These are phyloP conservation scores for Conticribra weissflogii DNA, from an alignment of 108 stramenopile species.

Conservation along the genomic window DNA sequence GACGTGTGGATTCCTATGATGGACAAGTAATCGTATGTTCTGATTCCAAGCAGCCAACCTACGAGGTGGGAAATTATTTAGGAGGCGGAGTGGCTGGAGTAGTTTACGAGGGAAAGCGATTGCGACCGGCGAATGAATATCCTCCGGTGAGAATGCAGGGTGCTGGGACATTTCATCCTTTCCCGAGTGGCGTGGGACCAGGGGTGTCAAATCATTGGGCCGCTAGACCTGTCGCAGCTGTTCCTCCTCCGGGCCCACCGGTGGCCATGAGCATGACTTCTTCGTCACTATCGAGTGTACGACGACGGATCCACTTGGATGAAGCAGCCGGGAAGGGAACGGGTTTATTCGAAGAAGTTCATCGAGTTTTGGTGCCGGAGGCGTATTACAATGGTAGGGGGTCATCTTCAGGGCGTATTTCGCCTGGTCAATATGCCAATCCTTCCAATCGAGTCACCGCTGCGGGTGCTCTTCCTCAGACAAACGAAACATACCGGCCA, in stretches of 20 bases:
- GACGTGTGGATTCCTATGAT: conserved; percentile 80
- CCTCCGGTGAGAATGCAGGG: conserved; percentile 55
- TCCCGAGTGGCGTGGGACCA: not conserved
- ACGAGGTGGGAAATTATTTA: conserved; percentile 85
- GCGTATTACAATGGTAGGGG: conserved; percentile 1
- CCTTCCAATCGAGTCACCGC: conserved; percentile 1
- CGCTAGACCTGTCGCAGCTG: not conserved
- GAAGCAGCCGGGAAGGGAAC: conserved; percentile 17
- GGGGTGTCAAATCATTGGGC: no score
- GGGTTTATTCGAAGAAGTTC: conserved; percentile 40
- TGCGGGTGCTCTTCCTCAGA: not conserved
- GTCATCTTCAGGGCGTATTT: not conserved
- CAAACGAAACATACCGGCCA: not conserved
- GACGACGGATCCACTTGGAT: conserved; percentile 1
- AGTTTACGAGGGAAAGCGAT: conserved; percentile 83
- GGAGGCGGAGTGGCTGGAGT: conserved; percentile 90
- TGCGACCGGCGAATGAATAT: conserved; percentile 78
- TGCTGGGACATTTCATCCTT: conserved; percentile 37
- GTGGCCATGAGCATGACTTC: conserved; percentile 37
- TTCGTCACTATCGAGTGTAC: conserved; percentile 28
- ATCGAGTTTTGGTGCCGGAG: conserved; percentile 19
- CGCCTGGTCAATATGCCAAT: not conserved
- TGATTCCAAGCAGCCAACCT: conserved; percentile 58
- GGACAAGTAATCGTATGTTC: conserved; percentile 78
- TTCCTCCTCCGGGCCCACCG: conserved; percentile 9